phyloP scores from a whole-genome alignment of 495 filamentous ascomycete genomes.

The Hypoxylon trugodes region DNA sequence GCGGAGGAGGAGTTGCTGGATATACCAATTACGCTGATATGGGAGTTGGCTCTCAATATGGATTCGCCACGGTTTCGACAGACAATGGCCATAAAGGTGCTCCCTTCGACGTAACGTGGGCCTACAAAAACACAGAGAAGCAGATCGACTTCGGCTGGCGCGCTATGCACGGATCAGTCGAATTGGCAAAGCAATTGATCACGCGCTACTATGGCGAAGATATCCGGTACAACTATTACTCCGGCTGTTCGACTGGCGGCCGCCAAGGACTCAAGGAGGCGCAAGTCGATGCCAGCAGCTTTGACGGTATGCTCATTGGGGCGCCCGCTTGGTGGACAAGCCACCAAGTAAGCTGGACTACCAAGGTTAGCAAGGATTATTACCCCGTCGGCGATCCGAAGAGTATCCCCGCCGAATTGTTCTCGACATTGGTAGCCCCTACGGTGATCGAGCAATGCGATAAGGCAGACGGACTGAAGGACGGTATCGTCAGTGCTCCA shows the following conservation, averaged over 20 bases:
- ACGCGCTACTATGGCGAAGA: constrained; percentile 49
- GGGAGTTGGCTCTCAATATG: constrained; percentile 44
- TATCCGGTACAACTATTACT: constrained; percentile 58
- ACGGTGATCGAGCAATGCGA: constrained; percentile 71
- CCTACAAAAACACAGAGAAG: constrained; percentile 50
- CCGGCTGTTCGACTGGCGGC: constrained; percentile 65
- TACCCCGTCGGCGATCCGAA: constrained; percentile 50
- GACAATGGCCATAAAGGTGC: constrained; percentile 62
- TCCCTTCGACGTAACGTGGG: constrained; percentile 53
- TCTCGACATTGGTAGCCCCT: constrained; percentile 57
- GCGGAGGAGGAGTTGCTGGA: constrained; percentile 26
- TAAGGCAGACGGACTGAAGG: constrained; percentile 64
- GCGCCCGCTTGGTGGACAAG: constrained; percentile 57
- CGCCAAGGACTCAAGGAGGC: constrained; percentile 61
- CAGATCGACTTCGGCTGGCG: constrained; percentile 58
- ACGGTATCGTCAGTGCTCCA: constrained; percentile 69
- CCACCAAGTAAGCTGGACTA: constrained; percentile 52
- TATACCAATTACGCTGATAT: constrained; percentile 33
- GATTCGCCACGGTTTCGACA: constrained; percentile 64
- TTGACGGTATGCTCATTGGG: constrained; percentile 71
- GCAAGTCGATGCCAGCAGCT: constrained; percentile 56
- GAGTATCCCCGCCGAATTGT: constrained; percentile 58
- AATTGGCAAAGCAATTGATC: constrained; percentile 44
- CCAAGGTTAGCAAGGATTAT: constrained; percentile 45
- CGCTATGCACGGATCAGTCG: constrained; percentile 61